Conservation (phyloP, 345 rosid species). For the Murraya koenigii region DNA sequence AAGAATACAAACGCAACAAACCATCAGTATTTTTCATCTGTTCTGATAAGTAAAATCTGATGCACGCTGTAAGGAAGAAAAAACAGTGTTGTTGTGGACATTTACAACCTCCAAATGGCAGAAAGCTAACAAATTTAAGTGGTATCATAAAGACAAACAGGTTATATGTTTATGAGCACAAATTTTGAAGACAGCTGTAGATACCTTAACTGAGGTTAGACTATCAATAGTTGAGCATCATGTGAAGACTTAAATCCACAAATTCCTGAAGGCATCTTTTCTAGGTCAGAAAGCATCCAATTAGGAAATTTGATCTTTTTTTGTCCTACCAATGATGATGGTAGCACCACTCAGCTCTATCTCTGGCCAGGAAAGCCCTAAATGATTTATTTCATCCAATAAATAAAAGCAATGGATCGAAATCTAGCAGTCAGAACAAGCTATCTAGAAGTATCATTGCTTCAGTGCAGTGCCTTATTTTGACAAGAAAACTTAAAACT, state of each 20-base stretch:
- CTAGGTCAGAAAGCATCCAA: not conserved
- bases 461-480: not conserved
- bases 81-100: not conserved
- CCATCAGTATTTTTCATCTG: constrained; percentile 56
- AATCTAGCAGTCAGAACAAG: not conserved
- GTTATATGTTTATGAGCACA: not conserved
- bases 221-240: not conserved
- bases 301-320: not conserved
- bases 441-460: not conserved
- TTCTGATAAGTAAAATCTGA: constrained; percentile 77
- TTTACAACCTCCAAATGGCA: not conserved
- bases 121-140: not conserved
- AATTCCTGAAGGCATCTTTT: not conserved
- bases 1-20: constrained; percentile 61
- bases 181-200: not conserved
- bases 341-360: not conserved
- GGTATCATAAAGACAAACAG: not conserved
- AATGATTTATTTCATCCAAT: not conserved
- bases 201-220: not conserved
- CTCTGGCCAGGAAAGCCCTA: not conserved
- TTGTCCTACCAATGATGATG: not conserved
- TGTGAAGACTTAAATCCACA: not conserved
- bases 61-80: constrained; percentile 62
- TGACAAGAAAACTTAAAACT: not conserved
- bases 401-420: not conserved